These are phyloP conservation scores for Elongisporangium undulatum DNA, from an alignment of 352 stramenopile genomes.

Conservation along the genomic window DNA sequence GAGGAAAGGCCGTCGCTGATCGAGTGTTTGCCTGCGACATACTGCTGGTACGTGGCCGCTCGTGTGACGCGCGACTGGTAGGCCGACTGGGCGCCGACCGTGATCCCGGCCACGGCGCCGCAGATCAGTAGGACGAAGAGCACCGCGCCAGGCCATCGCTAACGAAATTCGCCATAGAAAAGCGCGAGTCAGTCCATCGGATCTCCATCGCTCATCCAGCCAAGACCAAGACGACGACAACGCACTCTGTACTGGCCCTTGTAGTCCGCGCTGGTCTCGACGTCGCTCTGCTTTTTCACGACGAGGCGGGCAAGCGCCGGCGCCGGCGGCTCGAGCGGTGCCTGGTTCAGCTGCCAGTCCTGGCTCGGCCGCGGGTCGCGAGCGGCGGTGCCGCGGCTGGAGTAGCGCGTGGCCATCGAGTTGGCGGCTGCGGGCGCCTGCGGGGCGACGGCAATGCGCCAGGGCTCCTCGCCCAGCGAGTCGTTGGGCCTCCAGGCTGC, in stretches of 20 bases:
- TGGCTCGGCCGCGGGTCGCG: too few species aligned
- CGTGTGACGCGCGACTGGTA: slow-evolving; percentile 17
- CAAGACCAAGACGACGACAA: slow-evolving; percentile 1
- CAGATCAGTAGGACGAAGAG: slow-evolving; percentile 38
- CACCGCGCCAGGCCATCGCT: slow-evolving; percentile 62
- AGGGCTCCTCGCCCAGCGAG: too few species aligned
- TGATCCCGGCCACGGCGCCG: slow-evolving; percentile 25
- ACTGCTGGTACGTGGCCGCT: slow-evolving; percentile 30
- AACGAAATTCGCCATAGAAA: slow-evolving; percentile 5
- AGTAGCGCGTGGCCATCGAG: too few species aligned
- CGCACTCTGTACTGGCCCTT: slow-evolving; percentile 38
- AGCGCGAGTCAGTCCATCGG: slow-evolving; percentile 7
- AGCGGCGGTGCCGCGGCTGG: too few species aligned
- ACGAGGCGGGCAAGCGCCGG: slow-evolving; percentile 6
- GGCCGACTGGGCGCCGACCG: slow-evolving; percentile 22
- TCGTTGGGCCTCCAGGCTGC: too few species aligned
- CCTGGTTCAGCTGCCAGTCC: too few species aligned
- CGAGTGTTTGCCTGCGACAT: slow-evolving; percentile 21
- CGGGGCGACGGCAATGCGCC: too few species aligned
- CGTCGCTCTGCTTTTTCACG: slow-evolving; percentile 22
- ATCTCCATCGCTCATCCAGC: slow-evolving; percentile 1
- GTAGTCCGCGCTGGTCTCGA: slow-evolving; percentile 25
- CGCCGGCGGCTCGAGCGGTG: too few species aligned
- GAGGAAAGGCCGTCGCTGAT: slow-evolving; percentile 45
- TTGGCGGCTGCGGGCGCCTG: too few species aligned